Conservation (phyloP, 495 filamentous ascomycete species). For the Lepraria neglecta region DNA sequence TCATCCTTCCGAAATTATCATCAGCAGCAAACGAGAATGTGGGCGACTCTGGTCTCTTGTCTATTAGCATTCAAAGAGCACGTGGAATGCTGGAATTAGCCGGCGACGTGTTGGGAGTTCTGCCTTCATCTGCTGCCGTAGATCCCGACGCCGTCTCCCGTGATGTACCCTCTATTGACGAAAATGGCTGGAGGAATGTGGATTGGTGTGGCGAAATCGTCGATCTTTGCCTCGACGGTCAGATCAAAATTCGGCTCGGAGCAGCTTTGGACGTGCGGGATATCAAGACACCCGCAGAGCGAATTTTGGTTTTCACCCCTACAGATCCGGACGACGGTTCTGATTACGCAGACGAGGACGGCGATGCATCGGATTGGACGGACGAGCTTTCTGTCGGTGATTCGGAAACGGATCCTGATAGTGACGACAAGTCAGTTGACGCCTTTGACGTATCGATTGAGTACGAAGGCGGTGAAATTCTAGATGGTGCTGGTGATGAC, state of each 20-base stretch:
- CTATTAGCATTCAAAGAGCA: background rate
- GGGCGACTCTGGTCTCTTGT: background rate
- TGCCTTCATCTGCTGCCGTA: background rate
- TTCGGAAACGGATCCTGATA: constrained; percentile 5
- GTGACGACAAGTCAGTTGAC: constrained; percentile 32
- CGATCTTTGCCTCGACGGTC: constrained; percentile 47
- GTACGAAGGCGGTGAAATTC: constrained; percentile 36
- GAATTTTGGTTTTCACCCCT: constrained; percentile 37
- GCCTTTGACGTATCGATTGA: constrained; percentile 33
- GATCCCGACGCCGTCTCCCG: background rate
- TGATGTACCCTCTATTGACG: background rate
- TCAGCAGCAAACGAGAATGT: background rate
- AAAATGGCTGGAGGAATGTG: background rate
- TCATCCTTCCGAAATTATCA: constrained; percentile 37
- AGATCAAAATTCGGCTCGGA: constrained; percentile 48
- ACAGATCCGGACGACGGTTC: constrained; percentile 26
- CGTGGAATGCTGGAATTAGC: constrained; percentile 1
- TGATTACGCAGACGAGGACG: constrained; percentile 14
- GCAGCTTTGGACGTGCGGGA: constrained; percentile 43
- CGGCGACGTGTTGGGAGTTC: background rate
- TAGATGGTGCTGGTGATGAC: constrained; percentile 35
- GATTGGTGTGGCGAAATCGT: constrained; percentile 55
- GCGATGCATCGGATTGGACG: constrained; percentile 13
- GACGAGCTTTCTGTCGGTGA: constrained; percentile 17
- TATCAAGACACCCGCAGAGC: constrained; percentile 42